Percentiles rank a stretch among this genome's conserved stretches.
These are phyloP conservation scores for Pisolithus marmoratus DNA, from an alignment of 768 basidiomycete genomes.

Conservation along the genomic window DNA sequence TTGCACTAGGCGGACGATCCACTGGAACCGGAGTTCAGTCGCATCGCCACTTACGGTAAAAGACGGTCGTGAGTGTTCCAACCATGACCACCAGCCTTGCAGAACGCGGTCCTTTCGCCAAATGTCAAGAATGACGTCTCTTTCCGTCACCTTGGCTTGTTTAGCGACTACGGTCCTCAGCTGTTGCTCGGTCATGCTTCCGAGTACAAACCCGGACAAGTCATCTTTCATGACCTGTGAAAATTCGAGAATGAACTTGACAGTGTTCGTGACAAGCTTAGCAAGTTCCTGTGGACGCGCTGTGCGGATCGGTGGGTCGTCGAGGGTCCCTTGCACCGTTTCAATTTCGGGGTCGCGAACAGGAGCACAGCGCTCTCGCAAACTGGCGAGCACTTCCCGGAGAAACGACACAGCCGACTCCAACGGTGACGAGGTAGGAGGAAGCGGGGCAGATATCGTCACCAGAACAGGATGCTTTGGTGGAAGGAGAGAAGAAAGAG, in stretches of 20 bases:
- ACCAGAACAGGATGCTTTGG: constrained; percentile 43
- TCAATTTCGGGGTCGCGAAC: constrained; percentile 54
- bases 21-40: constrained; percentile 23
- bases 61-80: constrained; percentile 6
- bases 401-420: constrained; percentile 50
- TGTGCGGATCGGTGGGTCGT: constrained; percentile 23
- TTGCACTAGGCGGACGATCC: constrained; percentile 45
- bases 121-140: constrained; percentile 45
- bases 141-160: constrained; percentile 52
- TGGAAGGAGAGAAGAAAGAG: constrained; percentile 56
- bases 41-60: constrained; percentile 9
- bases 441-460: constrained; percentile 50
- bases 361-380: constrained; percentile 64
- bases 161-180: constrained; percentile 42
- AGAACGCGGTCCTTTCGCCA: constrained; percentile 35
- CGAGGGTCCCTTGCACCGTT: constrained; percentile 31
- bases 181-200: constrained; percentile 61
- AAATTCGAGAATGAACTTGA: constrained; percentile 45
- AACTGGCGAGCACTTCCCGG: constrained; percentile 44
- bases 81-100: constrained; percentile 21
- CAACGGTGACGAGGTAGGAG: constrained; percentile 66
- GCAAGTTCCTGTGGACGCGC: constrained; percentile 35
- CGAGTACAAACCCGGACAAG: constrained; percentile 58
- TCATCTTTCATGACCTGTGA: constrained; percentile 65
- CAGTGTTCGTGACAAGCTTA: constrained; percentile 39